Evolutionary conservation across 768 basidiomycete species (phyloP), one percentile per base, ranked within the genome.

Genomic region (Rhodotorula diobovata): DNA sequence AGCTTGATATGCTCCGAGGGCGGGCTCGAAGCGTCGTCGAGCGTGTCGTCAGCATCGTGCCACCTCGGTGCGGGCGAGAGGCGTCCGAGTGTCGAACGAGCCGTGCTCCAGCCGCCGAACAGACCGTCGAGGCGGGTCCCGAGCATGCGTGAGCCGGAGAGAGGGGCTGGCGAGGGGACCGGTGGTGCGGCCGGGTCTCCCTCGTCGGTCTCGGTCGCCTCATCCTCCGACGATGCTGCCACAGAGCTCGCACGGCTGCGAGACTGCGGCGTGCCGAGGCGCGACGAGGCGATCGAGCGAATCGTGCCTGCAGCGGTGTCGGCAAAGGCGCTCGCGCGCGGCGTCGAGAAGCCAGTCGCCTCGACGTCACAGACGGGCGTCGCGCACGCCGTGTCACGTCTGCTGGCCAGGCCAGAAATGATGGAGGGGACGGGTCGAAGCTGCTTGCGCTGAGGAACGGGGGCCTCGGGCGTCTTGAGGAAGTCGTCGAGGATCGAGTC

Each of bases 1-100:
- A 70, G 50, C 51, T 76, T 76, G 66, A 76, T 39, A 45, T 73
- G 75, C n/a, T 63, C 68, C 48, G 45, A 32, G 1, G 37, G 53
- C 6, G 28, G 21, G 8, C 30, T 25, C 28, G 53, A n/a, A n/a
- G 56, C 16, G 32, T 45, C 34, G 46, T 21, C 5, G 30, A 46
- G 30, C 21, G 14, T n/a, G 12, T 37, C 15, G 34, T 54, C 15
- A 28, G 12, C 28, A 3, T 35, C 39, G 34, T 37, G 23, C 23
- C 58, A 61, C 30, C 62, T 53, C 5, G 63, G 46, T 28, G 25
- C 37, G 12, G 54, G 28, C 32, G 60, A 61, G 23, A 23, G 20
- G 10, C 20, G 21, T 21, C 45, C 10, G 45, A 46, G 18, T 21
- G 16, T 46, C 1, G 64, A 50, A 6, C 64, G 34, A 2, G 66